Percentiles rank a stretch among this genome's conserved stretches.
Conservation (phyloP, 768 basidiomycete species). For the Leccinum subgranulosum region DNA sequence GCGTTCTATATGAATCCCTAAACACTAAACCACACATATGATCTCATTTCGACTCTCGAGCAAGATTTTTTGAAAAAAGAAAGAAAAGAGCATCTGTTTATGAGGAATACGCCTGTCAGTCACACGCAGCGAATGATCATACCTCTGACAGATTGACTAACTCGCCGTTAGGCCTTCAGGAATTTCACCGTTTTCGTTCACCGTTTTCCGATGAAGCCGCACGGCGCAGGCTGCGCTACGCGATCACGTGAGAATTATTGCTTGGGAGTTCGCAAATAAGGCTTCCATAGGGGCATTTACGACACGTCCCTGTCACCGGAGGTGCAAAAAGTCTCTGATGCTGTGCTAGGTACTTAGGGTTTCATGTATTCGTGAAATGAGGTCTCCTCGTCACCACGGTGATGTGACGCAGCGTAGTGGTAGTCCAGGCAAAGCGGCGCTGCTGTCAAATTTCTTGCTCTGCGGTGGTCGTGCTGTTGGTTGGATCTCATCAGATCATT, state of each 20-base stretch:
- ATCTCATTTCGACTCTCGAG: slow-evolving; percentile 17
- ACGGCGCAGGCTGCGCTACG: background rate
- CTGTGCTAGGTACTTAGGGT: slow-evolving; percentile 14
- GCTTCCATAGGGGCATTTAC: slow-evolving; percentile 15
- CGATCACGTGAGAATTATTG: background rate
- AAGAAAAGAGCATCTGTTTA: slow-evolving; percentile 6
- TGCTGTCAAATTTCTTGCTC: background rate
- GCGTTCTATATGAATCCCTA: slow-evolving; percentile 6
- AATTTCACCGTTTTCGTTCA: background rate
- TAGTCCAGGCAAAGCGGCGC: background rate
- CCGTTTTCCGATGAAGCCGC: background rate
- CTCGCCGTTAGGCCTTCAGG: background rate
- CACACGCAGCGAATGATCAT: background rate
- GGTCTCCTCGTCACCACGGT: slow-evolving; percentile 1
- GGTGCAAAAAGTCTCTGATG: slow-evolving; percentile 20
- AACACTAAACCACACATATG: slow-evolving; percentile 1
- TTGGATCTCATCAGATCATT: background rate
- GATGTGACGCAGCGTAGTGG: background rate
- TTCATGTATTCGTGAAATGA: slow-evolving; percentile 11
- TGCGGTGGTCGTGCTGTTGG: background rate
- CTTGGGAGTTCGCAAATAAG: background rate
- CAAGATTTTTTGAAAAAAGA: background rate
- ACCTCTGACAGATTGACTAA: background rate
- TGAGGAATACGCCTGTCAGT: slow-evolving; percentile 8
- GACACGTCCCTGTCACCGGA: slow-evolving; percentile 16